Base-by-base conservation (phyloP, 2,329 filamentous ascomycete genomes). In the Botrytis aclada region DNA sequence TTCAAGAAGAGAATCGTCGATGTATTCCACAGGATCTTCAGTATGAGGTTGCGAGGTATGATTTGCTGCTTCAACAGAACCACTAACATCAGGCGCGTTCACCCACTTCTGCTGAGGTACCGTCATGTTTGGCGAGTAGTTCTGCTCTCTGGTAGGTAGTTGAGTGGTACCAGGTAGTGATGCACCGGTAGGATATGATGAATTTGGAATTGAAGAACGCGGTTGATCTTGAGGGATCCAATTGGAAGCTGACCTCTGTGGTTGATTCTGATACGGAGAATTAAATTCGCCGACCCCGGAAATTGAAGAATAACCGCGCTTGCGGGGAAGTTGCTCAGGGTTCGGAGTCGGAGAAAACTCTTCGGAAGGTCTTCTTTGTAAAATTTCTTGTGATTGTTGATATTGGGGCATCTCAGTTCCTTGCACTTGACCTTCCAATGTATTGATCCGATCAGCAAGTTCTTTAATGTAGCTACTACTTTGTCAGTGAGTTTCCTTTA, bases 381-480 rank as follows among this genome's bases (percentile, higher is more conserved):
- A 80, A 39, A 82, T 75, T 32, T 80, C 77, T 51, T 84, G 82
- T 70, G 82, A 82, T 22, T 80, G 75, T 65, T 83, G 80, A 75
- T 85, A 85, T 25, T 70, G 69, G 6, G 83, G 78, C 29, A 83
- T 76, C 41, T 83, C 76, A 74, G 74, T 69, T 63, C 67, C 67
- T 64, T 88, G 86, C 73, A 96, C 89, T 80, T 93, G 92, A 76
- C 91, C 92, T 80, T 97, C 94, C 63, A 97, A 90, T 61, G 88
- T 91, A 78, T 95, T 90, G 74, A 97, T 89, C 39, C 94, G 87
- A 80, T 97, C 94, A 37, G 94, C 93, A 34, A 97, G 87, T 81
- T 97, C 94, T 81, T 97, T 97, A 81, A 97, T 97, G 78, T 97
- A 97, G 25, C 91, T 93, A 78, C 69, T 41, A 74, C 74, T 62